Conservation (phyloP, 2,329 filamentous ascomycete genomes). For the Penicillium glabrum region DNA sequence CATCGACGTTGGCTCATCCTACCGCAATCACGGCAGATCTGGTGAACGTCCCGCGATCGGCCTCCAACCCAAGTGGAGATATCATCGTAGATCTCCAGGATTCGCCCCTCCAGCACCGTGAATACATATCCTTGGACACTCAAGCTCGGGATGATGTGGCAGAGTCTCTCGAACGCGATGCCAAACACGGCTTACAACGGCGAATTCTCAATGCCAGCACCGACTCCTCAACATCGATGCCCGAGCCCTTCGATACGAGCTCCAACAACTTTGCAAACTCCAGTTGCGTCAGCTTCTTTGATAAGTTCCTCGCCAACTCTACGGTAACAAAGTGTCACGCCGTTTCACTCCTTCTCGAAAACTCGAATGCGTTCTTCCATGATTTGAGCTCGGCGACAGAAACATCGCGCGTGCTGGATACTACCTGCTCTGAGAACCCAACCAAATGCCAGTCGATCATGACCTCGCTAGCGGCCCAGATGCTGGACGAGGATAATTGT, state of each 20-base stretch:
- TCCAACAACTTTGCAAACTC: slow-evolving; percentile 60
- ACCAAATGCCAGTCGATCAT: slow-evolving; percentile 69
- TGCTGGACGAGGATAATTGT: slow-evolving; percentile 66
- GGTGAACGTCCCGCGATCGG: slow-evolving; percentile 11
- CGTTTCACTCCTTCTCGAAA: slow-evolving; percentile 80
- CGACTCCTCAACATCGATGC: slow-evolving; percentile 43
- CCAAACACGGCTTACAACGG: background rate
- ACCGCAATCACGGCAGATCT: slow-evolving; percentile 1
- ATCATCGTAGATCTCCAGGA: slow-evolving; percentile 8
- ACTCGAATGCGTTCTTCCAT: slow-evolving; percentile 81
- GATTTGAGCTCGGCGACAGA: slow-evolving; percentile 68
- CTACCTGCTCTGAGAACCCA: slow-evolving; percentile 63
- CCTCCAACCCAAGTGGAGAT: slow-evolving; percentile 14
- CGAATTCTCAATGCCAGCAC: background rate
- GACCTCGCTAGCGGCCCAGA: slow-evolving; percentile 61
- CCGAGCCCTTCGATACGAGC: slow-evolving; percentile 67
- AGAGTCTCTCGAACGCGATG: background rate
- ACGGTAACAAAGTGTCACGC: slow-evolving; percentile 76
- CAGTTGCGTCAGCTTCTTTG: slow-evolving; percentile 59
- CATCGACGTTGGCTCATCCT: slow-evolving; percentile 14
- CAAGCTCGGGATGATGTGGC: background rate
- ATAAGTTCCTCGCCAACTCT: slow-evolving; percentile 62
- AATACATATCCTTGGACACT: background rate
- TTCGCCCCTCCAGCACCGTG: slow-evolving; percentile 6
- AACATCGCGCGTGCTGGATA: slow-evolving; percentile 76